Base-by-base conservation (phyloP, 345 rosid genomes). In the Eucalyptus shirleyi region DNA sequence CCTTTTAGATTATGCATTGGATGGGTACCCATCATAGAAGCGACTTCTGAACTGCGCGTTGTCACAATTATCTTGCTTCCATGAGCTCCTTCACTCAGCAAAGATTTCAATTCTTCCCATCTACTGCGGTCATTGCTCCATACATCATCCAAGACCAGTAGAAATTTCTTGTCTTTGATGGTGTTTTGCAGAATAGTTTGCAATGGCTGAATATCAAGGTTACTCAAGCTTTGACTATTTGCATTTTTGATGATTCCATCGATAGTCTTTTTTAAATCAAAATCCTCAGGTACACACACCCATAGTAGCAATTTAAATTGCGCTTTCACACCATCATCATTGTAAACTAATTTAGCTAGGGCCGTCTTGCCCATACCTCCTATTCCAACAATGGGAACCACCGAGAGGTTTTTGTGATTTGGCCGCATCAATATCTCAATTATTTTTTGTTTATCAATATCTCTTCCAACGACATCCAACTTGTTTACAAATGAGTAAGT, bases 71-170 rank as follows among this genome's bases (percentile, higher is more conserved):
- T 32, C 24, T 17, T 69, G 24, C 81, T 69, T 32, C 42, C 42
- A 32, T 1, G 2, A 69, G 81, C 81, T 32, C 42, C 81, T 32
- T 18, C 12, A 0, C 0, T 69, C 12, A 69, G 2, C 42, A 69
- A 18, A 17, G 81, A 0, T 69, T 32, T 69, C 42, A 32, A 69
- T 9, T 32, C 81, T 32, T 69, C 42, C 80, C 80, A 69, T 34
- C 80, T 69, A 69, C 12, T 32, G 0, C 42, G 80, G 8, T 69
- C 1, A 0, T 69, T 9, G 80, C 42, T 32, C 80, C 80, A 69
- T 17, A 69, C 23, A 2, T 69, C 80, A 69, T 69, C 80, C 42
- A 67, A 67, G 80, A 67, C 80, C 0, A 67, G 4, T 1, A 67
- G 42, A 32, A 67, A 67, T 67, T 67, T 67, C 42, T 67, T 67